Evolutionary conservation across 257 asterid species (phyloP).

Genomic region (Przewalskia tangutica): DNA sequence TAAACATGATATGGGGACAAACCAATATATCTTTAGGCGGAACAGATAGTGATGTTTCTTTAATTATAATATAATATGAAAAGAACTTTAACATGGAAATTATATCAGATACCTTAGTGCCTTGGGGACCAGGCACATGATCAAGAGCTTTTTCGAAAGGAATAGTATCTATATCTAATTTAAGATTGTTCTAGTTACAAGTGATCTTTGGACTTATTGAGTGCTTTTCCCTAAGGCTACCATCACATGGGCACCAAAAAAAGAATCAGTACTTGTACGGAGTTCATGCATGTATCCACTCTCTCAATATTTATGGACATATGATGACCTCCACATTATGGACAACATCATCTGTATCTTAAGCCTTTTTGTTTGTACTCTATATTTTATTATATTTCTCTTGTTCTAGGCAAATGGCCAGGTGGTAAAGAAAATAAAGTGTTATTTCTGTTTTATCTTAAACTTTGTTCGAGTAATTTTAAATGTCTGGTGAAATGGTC

Average conservation of each 20-base stretch:
- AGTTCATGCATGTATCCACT: slow-evolving; percentile 4
- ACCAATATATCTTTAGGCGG: slow-evolving; percentile 16
- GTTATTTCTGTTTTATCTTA: neutral
- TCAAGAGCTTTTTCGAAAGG: slow-evolving; percentile 25
- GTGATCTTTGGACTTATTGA: slow-evolving; percentile 15
- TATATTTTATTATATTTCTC: neutral
- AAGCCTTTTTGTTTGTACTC: neutral
- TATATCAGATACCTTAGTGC: neutral
- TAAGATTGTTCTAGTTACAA: slow-evolving; percentile 7
- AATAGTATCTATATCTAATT: slow-evolving; percentile 7
- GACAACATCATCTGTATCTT: neutral
- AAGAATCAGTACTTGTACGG: slow-evolving; percentile 18
- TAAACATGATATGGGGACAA: slow-evolving; percentile 8
- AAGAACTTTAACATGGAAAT: slow-evolving; percentile 21
- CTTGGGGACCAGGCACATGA: slow-evolving; percentile 15
- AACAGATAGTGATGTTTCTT: slow-evolving; percentile 26
- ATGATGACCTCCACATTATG: neutral
- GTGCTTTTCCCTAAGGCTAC: slow-evolving; percentile 10
- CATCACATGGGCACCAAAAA: slow-evolving; percentile 1
- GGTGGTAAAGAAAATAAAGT: neutral
- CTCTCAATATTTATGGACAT: neutral
- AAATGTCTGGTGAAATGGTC: neutral
- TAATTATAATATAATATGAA: slow-evolving; percentile 11
- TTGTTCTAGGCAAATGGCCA: neutral
- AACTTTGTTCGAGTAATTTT: neutral